Base-by-base conservation (phyloP, 2,329 filamentous ascomycete genomes). In the Zelopaecilomyces penicillatus region DNA sequence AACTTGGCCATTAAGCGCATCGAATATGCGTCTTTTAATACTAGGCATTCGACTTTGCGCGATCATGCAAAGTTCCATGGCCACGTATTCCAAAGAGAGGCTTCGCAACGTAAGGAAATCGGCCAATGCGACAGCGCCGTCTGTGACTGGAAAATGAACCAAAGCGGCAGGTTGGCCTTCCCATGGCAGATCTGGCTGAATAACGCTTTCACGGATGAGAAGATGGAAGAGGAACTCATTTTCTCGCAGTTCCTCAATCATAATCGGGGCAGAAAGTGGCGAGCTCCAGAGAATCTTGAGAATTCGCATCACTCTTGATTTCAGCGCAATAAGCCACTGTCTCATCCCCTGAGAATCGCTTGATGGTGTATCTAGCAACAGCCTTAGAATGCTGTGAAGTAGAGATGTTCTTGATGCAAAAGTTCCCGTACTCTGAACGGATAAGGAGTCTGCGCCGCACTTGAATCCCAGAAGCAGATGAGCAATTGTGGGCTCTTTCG, bases 391-490 rank as follows among this genome's bases (percentile, higher is more conserved):
- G 7, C 80, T 77, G 66, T 98, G 91, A 59, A 98, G 89, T 10
- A 98, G 69, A 1, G 93, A 91, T 19, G 75, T 76, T 10, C 80
- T 77, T 11, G 77, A 71, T 9, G 82, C 77, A 62, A 95, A 94
- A 3, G 85, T 66, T 39, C 88, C 78, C 29, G 81, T 76, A 1
- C 80, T 67, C 41, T 84, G 75, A 30, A 93, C 69, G 27, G 80
- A 80, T 3, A 97, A 70, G 7, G 76, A 75, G 50, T 81, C 82
- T 32, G 83, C 78, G 37, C 81, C 78, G 56, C 88, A 94, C 45
- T 77, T 77, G 62, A 98, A 96, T 0, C 93, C 93, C 5, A 98
- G 78, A 2, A 98, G 71, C 38, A 95, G 74, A 62, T 98, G 94
- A 0, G 91, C 93, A 53, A 98, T 83, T 2, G 85, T 94, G 4